A percentile compares a stretch with the other conserved stretches of the same genome.
These are phyloP conservation scores for Gracilaria caudata DNA, from an alignment of 23 red algal genomes.

Conservation along the genomic window DNA sequence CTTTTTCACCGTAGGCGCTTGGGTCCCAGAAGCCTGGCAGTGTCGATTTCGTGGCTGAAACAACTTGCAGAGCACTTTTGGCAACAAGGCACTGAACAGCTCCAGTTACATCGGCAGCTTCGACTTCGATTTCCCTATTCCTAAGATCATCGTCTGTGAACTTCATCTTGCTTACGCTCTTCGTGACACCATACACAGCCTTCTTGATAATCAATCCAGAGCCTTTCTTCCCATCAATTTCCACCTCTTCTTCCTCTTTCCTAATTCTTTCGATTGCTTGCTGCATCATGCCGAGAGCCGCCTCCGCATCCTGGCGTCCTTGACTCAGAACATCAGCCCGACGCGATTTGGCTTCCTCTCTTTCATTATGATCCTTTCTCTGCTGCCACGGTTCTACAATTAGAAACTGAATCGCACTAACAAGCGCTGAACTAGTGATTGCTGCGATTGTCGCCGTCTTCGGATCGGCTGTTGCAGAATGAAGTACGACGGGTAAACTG, in stretches of 20 bases:
- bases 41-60: conserved; percentile 78
- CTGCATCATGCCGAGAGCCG: conserved; percentile 64
- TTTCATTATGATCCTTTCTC: conserved; percentile 36
- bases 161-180: conserved; percentile 36
- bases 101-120: conserved; percentile 82
- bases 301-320: conserved; percentile 64
- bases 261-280: conserved; percentile 48
- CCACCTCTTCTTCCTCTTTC: conserved; percentile 62
- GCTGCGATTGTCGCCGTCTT: conserved; percentile 51
- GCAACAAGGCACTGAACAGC: conserved; percentile 85
- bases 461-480: conserved; percentile 44
- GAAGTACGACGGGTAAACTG: conserved; percentile 52
- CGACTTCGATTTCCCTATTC: conserved; percentile 48
- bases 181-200: conserved; percentile 72
- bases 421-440: conserved; percentile 20
- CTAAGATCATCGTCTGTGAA: conserved; percentile 24
- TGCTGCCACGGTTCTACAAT: conserved; percentile 61
- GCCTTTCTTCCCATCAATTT: conserved; percentile 65
- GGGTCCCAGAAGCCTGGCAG: conserved; percentile 96
- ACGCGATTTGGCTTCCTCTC: conserved; percentile 40
- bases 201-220: conserved; percentile 81
- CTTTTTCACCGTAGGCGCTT: conserved; percentile 72
- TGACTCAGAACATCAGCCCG: conserved; percentile 36
- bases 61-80: conserved; percentile 71
- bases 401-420: conserved; percentile 53